Evolutionary conservation across 2,329 filamentous ascomycete genomes (phyloP).

Genomic region (Grosmannia clavigera): DNA sequence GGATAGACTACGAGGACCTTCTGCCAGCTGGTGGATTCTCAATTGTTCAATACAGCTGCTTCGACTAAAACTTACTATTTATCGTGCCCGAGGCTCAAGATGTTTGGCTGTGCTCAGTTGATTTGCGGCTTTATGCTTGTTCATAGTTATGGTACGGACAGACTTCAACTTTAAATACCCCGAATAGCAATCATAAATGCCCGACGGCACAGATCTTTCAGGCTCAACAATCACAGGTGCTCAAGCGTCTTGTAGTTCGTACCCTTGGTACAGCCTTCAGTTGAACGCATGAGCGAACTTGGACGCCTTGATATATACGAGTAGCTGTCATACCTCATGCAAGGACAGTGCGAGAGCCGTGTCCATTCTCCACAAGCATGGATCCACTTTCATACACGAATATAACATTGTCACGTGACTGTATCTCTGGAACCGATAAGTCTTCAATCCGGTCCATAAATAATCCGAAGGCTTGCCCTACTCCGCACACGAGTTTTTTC

Average conservation of each 20-base stretch:
- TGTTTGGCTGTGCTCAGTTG: not conserved
- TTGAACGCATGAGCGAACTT: too few species aligned
- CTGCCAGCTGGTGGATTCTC: too few species aligned
- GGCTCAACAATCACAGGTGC: too few species aligned
- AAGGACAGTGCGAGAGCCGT: not conserved
- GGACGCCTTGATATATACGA: too few species aligned
- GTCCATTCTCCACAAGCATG: not conserved
- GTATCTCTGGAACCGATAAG: too few species aligned
- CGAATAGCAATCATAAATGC: too few species aligned
- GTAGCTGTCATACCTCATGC: too few species aligned
- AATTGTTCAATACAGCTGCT: not conserved
- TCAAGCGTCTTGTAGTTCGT: too few species aligned
- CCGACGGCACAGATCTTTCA: too few species aligned
- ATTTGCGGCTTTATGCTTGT: not conserved
- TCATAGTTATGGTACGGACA: not conserved
- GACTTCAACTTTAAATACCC: too few species aligned
- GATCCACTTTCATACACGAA: not conserved
- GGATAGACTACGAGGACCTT: too few species aligned
- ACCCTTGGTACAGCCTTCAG: too few species aligned
- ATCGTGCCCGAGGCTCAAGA: not conserved
- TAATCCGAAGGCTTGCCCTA: conserved; percentile 1
- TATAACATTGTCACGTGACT: not conserved
- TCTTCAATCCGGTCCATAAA: not conserved
- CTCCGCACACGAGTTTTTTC: not conserved
- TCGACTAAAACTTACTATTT: not conserved